Evolutionary conservation across 2,329 filamentous ascomycete genomes (phyloP).

Genomic region (Botrytis squamosa): DNA sequence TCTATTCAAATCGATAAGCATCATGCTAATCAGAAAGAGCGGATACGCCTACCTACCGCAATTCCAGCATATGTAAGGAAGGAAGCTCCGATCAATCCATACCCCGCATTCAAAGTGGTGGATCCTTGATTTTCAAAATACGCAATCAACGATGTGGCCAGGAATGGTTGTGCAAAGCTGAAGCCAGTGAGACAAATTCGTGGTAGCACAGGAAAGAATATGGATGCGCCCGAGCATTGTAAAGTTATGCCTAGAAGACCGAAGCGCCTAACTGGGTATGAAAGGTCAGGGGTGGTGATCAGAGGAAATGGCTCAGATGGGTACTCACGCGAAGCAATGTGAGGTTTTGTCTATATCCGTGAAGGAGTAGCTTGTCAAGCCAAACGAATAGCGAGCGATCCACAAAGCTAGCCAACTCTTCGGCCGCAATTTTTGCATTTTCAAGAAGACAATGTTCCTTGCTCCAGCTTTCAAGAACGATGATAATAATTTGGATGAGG

Average conservation of each 20-base stretch:
- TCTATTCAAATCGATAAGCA: not conserved
- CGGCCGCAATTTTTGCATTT: constrained; percentile 43
- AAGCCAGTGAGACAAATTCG: constrained; percentile 25
- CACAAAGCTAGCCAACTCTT: constrained; percentile 41
- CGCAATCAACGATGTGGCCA: constrained; percentile 3
- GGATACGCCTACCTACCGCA: not conserved
- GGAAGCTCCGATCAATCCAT: not conserved
- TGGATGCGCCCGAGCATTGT: constrained; percentile 16
- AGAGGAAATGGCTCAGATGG: not conserved
- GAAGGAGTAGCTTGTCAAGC: constrained; percentile 26
- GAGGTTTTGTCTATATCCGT: not conserved
- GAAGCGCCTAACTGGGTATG: not conserved
- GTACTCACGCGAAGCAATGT: not conserved
- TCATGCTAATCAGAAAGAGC: not conserved
- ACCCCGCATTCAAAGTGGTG: not conserved
- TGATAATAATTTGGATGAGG: constrained; percentile 38
- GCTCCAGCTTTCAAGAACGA: constrained; percentile 39
- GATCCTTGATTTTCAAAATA: not conserved
- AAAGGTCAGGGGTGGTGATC: not conserved
- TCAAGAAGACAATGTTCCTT: constrained; percentile 42
- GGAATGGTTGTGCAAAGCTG: constrained; percentile 26
- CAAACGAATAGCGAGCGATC: constrained; percentile 41
- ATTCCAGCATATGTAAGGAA: not conserved
- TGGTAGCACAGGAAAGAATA: constrained; percentile 10
- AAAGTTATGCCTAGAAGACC: constrained; percentile 18